A percentile compares a stretch with the other conserved stretches of the same genome.
Conservation (phyloP, 73 alveolate species). For the Stentor roeselii region DNA sequence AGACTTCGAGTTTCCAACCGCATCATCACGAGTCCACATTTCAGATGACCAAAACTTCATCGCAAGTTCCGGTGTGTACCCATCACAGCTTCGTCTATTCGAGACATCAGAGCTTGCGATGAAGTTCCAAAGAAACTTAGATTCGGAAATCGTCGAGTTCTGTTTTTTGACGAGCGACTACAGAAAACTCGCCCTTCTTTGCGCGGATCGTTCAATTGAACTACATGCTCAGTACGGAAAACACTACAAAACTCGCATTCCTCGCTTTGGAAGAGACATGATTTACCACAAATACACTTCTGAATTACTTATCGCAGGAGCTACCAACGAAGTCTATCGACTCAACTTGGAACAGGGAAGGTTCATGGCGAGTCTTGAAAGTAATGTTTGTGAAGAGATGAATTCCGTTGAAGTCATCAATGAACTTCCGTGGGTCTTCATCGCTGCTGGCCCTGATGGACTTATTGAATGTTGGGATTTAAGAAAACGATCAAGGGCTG, state of each 20-base stretch:
- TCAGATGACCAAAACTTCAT: slow-evolving; percentile 78
- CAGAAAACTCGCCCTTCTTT: slow-evolving; percentile 85
- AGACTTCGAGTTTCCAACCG: slow-evolving; percentile 80
- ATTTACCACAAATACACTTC: slow-evolving; percentile 80
- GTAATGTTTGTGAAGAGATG: slow-evolving; percentile 57
- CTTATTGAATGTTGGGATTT: slow-evolving; percentile 76
- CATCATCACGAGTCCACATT: slow-evolving; percentile 65
- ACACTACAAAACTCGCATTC: slow-evolving; percentile 85
- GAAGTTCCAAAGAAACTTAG: slow-evolving; percentile 95
- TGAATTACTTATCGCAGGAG: slow-evolving; percentile 90
- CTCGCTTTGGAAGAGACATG: slow-evolving; percentile 94
- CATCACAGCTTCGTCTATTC: slow-evolving; percentile 89
- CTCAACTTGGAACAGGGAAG: slow-evolving; percentile 81
- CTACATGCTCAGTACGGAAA: slow-evolving; percentile 96
- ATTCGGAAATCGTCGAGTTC: slow-evolving; percentile 85
- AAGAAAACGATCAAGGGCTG: slow-evolving; percentile 55
- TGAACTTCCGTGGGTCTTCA: slow-evolving; percentile 58
- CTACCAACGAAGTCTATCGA: slow-evolving; percentile 89
- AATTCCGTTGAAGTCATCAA: slow-evolving; percentile 65
- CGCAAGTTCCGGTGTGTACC: slow-evolving; percentile 91
- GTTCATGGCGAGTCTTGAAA: slow-evolving; percentile 73
- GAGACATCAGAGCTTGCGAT: slow-evolving; percentile 87
- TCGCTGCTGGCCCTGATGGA: slow-evolving; percentile 86
- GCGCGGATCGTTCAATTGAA: slow-evolving; percentile 93
- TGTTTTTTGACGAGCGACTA: slow-evolving; percentile 87